A percentile compares a stretch with the other conserved stretches of the same genome.
phyloP scores from a whole-genome alignment of 805 yeast genomes.

The Isabelozyma heimii region DNA sequence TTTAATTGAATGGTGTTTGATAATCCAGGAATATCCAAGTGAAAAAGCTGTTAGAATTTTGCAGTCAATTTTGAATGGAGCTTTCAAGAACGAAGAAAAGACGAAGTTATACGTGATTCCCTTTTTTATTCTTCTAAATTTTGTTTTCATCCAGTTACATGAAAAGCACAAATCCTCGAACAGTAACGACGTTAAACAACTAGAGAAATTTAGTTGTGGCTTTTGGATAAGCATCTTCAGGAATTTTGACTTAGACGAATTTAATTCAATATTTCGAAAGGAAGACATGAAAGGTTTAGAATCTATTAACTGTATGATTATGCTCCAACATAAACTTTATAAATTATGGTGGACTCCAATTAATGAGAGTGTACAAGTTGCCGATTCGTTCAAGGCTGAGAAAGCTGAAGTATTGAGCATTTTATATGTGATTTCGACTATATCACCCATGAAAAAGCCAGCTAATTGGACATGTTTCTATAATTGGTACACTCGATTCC shows the following conservation, averaged over 20 bases:
- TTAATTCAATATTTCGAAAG: conserved; percentile 4
- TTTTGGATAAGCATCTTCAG: conserved; percentile 6
- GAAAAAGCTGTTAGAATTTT: conserved; percentile 14
- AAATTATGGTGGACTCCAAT: conserved; percentile 28
- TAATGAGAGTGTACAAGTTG: conserved; percentile 12
- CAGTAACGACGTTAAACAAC: background rate
- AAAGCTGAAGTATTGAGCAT: conserved; percentile 14
- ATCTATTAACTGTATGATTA: conserved; percentile 17
- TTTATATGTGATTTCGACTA: conserved; percentile 12
- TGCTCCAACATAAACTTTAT: conserved; percentile 9
- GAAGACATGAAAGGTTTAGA: conserved; percentile 9
- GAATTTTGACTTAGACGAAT: conserved; percentile 10
- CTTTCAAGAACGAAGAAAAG: conserved; percentile 1
- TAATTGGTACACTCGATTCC: conserved; percentile 13
- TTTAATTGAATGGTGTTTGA: conserved; percentile 30
- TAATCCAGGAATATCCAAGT: conserved; percentile 24
- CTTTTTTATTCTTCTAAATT: conserved; percentile 14
- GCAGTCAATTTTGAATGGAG: conserved; percentile 7
- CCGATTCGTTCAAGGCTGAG: conserved; percentile 2
- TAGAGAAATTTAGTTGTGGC: background rate
- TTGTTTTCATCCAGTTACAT: conserved; percentile 4
- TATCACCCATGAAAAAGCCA: conserved; percentile 6
- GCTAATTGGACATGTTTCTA: conserved; percentile 25
- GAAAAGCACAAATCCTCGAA: background rate
- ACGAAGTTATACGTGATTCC: conserved; percentile 10